A percentile compares a stretch with the other conserved stretches of the same genome.
These are phyloP conservation scores for Lipomyces orientalis DNA, from an alignment of 805 yeast genomes.

Conservation along the genomic window DNA sequence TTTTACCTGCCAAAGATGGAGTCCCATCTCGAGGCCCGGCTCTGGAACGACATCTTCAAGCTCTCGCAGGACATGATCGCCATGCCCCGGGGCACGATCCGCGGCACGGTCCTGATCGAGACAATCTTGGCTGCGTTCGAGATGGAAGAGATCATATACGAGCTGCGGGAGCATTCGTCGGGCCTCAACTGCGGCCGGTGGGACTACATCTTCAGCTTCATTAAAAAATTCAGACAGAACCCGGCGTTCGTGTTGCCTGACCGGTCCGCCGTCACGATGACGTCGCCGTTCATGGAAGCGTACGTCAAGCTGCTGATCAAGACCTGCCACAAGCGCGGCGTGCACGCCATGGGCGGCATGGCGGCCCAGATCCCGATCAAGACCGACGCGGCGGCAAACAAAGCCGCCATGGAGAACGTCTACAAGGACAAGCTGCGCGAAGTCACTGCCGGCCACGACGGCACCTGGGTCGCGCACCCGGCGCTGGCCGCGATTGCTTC, in stretches of 20 bases:
- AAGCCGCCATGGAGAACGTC: slow-evolving; percentile 69
- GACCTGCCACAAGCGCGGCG: slow-evolving; percentile 74
- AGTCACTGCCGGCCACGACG: slow-evolving; percentile 72
- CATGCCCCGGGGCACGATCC: slow-evolving; percentile 69
- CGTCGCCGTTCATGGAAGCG: slow-evolving; percentile 69
- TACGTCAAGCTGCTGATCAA: slow-evolving; percentile 68
- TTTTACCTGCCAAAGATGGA: slow-evolving; percentile 79
- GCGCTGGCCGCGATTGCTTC: slow-evolving; percentile 68
- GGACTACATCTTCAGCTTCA: slow-evolving; percentile 76
- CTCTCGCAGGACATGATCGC: slow-evolving; percentile 67
- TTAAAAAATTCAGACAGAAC: slow-evolving; percentile 68
- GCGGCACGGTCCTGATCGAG: slow-evolving; percentile 74
- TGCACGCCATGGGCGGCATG: slow-evolving; percentile 81
- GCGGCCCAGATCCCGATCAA: slow-evolving; percentile 80
- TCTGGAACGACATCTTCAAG: slow-evolving; percentile 76
- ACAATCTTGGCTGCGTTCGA: slow-evolving; percentile 76
- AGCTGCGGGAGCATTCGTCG: slow-evolving; percentile 70
- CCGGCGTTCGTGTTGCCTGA: slow-evolving; percentile 69
- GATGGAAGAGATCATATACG: slow-evolving; percentile 79
- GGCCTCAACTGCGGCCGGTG: slow-evolving; percentile 80
- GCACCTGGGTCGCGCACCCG: slow-evolving; percentile 81
- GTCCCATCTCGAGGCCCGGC: slow-evolving; percentile 74
- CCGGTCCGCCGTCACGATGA: slow-evolving; percentile 61
- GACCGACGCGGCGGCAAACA: slow-evolving; percentile 64
- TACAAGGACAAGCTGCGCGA: slow-evolving; percentile 71